phyloP scores from a whole-genome alignment of 441 rosid genomes.

The Croton setiger region DNA sequence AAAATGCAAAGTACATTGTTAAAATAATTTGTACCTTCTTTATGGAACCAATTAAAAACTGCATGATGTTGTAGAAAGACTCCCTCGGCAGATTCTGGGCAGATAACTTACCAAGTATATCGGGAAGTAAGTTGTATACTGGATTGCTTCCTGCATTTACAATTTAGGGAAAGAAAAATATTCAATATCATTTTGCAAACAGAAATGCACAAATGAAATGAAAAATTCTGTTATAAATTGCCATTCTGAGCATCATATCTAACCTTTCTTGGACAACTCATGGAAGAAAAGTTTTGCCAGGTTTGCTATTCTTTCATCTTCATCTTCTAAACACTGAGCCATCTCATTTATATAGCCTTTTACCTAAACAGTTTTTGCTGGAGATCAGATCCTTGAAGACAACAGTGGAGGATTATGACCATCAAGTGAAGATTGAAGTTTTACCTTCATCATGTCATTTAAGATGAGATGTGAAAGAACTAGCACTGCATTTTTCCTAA shows the following conservation, averaged over 20 bases:
- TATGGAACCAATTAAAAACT: slow-evolving; percentile 91
- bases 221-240: slow-evolving; percentile 1
- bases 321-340: slow-evolving; percentile 87
- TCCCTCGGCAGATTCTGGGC: slow-evolving; percentile 71
- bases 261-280: slow-evolving; percentile 98
- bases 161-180: slow-evolving; percentile 6
- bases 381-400: slow-evolving; percentile 20
- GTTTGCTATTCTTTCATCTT: slow-evolving; percentile 83
- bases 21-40: slow-evolving; percentile 60
- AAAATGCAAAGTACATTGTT: slow-evolving; percentile 16
- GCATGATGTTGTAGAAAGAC: slow-evolving; percentile 93
- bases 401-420: slow-evolving; percentile 12
- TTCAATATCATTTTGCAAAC: slow-evolving; percentile 22
- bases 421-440: slow-evolving; percentile 19
- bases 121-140: slow-evolving; percentile 92
- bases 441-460: slow-evolving; percentile 99
- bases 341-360: slow-evolving; percentile 95
- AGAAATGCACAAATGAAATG: slow-evolving; percentile 12
- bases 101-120: slow-evolving; percentile 84
- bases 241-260: slow-evolving; percentile 5
- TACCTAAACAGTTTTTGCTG: slow-evolving; percentile 52
- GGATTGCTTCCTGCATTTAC: slow-evolving; percentile 86
- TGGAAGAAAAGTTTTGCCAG: slow-evolving; percentile 90
- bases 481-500: slow-evolving; percentile 96
- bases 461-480: slow-evolving; percentile 98